phyloP scores from a whole-genome alignment of 225 moss, liverwort and hornwort species.

The Ulota crispa region DNA sequence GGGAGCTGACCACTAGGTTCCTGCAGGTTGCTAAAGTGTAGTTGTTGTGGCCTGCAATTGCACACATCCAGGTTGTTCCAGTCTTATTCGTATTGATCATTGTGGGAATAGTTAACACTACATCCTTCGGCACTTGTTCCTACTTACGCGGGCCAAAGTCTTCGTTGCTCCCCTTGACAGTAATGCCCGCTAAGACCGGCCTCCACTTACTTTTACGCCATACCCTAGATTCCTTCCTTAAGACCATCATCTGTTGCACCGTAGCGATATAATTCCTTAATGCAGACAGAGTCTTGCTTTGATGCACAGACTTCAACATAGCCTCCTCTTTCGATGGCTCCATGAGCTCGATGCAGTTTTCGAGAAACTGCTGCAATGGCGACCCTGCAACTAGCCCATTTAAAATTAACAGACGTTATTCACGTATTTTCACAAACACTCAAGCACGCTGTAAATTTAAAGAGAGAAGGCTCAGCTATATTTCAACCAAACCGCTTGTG shows the following conservation, averaged over 20 bases:
- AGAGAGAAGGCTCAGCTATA: not conserved
- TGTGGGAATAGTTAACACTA: too few species aligned
- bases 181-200: not conserved
- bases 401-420: accelerated
- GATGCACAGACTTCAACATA: accelerated
- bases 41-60: not conserved
- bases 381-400: not conserved
- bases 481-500: too few species aligned
- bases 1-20: too few species aligned
- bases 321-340: not conserved
- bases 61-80: not conserved
- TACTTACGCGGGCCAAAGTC: too few species aligned
- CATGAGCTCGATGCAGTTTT: not conserved
- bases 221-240: accelerated
- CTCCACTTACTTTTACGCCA: not conserved
- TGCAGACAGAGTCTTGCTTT: not conserved
- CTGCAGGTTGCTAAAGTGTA: accelerated
- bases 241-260: too few species aligned
- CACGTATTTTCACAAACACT: not conserved
- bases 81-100: accelerated
- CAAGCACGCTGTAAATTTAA: too few species aligned
- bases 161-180: too few species aligned
- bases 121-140: not conserved
- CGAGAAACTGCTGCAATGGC: not conserved
- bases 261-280: accelerated